A percentile compares a stretch with the other conserved stretches of the same genome.
These are phyloP conservation scores for Inga laurina DNA, from an alignment of 306 rosid species.

Conservation along the genomic window DNA sequence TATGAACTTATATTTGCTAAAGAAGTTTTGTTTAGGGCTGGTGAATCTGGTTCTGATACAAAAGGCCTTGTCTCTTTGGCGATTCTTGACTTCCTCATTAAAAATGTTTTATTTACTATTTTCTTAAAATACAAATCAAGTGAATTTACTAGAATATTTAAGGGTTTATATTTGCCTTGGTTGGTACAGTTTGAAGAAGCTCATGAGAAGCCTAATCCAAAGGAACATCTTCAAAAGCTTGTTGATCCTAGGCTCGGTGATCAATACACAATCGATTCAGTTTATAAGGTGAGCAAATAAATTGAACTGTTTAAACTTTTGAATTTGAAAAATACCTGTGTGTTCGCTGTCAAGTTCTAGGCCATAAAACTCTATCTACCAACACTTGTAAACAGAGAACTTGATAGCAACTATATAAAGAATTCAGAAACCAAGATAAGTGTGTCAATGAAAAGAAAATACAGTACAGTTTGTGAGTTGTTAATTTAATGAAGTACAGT, in stretches of 20 bases:
- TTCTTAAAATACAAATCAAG: too few relatives aligned
- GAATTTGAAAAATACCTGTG: not conserved
- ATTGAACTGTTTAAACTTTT: not conserved
- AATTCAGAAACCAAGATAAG: not conserved
- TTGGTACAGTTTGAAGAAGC: too few relatives aligned
- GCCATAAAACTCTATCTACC: not conserved
- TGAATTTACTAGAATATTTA: too few relatives aligned
- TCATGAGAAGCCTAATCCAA: too few relatives aligned
- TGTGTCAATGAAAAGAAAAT: not conserved
- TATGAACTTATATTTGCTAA: too few relatives aligned
- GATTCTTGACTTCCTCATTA: too few relatives aligned
- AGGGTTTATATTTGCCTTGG: too few relatives aligned
- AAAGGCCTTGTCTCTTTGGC: too few relatives aligned
- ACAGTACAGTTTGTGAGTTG: not conserved
- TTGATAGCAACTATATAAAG: not conserved
- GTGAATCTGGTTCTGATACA: slow-evolving; percentile 20
- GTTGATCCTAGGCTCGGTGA: slow-evolving; percentile 41
- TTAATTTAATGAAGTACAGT: too few relatives aligned
- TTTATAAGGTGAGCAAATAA: slow-evolving; percentile 48
- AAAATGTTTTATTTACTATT: too few relatives aligned
- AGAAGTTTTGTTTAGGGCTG: too few relatives aligned
- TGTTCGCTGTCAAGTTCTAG: not conserved
- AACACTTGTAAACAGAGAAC: not conserved
- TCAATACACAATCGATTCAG: slow-evolving; percentile 41
- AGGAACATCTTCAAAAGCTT: slow-evolving; percentile 45